A percentile compares a stretch with the other conserved stretches of the same genome.
phyloP scores from a whole-genome alignment of 2,329 filamentous ascomycete species.

The Epichloe hybrida region DNA sequence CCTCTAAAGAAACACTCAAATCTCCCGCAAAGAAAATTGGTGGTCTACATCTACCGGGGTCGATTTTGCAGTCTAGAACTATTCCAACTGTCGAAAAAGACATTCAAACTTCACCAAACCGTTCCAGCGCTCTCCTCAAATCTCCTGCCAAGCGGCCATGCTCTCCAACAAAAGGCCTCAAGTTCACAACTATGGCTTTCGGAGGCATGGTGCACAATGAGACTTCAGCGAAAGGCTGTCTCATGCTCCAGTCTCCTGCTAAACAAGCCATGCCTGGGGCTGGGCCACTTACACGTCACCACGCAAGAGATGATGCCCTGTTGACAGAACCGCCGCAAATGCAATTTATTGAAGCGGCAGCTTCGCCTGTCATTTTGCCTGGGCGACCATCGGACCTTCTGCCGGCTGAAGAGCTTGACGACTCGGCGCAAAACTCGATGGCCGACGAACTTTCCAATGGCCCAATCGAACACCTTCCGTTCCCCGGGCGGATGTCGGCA shows the following conservation, averaged over 20 bases:
- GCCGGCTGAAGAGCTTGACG: constrained; percentile 20
- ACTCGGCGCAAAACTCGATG: constrained; percentile 8
- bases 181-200: constrained; percentile 11
- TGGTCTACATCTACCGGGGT: constrained; percentile 17
- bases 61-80: constrained; percentile 16
- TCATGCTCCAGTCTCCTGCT: constrained; percentile 38
- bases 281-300: constrained; percentile 19
- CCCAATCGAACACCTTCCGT: constrained; percentile 23
- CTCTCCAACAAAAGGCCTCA: constrained; percentile 28
- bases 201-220: constrained; percentile 16
- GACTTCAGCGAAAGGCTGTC: constrained; percentile 29
- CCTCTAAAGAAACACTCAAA: constrained; percentile 40
- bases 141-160: constrained; percentile 39
- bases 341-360: constrained; percentile 22
- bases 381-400: constrained; percentile 23
- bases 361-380: constrained; percentile 13
- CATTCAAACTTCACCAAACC: constrained; percentile 21
- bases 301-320: constrained; percentile 8
- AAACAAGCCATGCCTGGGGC: constrained; percentile 28
- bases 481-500: constrained; percentile 32
- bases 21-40: constrained; percentile 38
- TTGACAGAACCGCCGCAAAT: constrained; percentile 20
- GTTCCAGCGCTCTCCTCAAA: constrained; percentile 25
- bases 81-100: constrained; percentile 6
- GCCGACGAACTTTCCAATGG: constrained; percentile 21